Evolutionary conservation across 1,139 yeast species (phyloP), one percentile per base, ranked within the genome.

Genomic region (Magnusiomyces fungicola): DNA sequence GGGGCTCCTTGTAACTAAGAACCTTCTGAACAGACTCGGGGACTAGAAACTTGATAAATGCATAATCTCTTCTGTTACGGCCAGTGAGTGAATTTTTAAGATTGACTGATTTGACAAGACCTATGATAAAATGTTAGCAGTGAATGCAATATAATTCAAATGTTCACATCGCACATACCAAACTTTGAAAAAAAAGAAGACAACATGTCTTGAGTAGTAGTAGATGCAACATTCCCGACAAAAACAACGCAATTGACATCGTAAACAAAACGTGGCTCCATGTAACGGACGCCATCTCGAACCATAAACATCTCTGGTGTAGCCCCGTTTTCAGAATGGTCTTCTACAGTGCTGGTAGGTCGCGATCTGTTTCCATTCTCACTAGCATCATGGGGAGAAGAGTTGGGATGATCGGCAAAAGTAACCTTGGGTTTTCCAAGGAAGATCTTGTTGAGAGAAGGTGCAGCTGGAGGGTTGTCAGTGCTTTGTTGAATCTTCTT

Each of bases 1-100:
- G 23, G 18, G 44, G 44, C 12, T 29, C 44, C 24, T 41, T 41
- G 34, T 16, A 14, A 29, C 29, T 29, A 10, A 41, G 22, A n/a
- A 41, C 44, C 14, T 41, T 41, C 23, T 32, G 40, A 14, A 48
- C 54, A 10, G 52, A 43, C 12, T 44, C 50, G 4, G 50, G 33
- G 29, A 47, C 52, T 18, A 46, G 19, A 33, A 51, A 51, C 36
- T 48, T 50, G 19, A 51, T 44, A 41, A 51, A 51, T 14, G 52
- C 54, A 30, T 49, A 51, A 21, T 38, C 25, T 21, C 39, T 32
- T 14, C 43, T 34, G 33, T 39, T 44, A 19, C 44, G 33, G 14
- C 44, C 44, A 19, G 44, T 33, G 24, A 32, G 32, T 21, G 43
- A 19, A 40, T 44, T 48, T 45, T 37, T 32, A 27, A 37, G 37